Conservation (phyloP, 73 alveolate genomes). For the Paramecium pentaurelia region DNA sequence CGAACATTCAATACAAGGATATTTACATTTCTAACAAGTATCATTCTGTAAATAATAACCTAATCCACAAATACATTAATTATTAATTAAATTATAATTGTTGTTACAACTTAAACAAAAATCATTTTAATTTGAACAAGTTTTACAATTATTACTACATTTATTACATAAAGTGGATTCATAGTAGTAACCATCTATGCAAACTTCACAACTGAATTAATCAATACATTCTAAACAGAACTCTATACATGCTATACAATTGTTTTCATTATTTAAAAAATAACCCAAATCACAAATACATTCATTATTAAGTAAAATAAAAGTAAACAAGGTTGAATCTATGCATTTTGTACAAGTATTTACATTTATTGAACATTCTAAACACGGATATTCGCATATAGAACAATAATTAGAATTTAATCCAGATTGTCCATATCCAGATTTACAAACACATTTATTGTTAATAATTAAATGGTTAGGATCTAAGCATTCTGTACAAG, state of each 20-base stretch:
- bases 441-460: background rate
- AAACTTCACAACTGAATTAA: background rate
- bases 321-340: background rate
- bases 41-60: background rate
- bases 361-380: background rate
- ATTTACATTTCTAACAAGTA: background rate
- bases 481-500: background rate
- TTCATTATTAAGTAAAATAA: background rate
- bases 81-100: background rate
- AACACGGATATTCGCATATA: background rate
- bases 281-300: background rate
- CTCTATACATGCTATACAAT: background rate
- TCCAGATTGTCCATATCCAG: background rate
- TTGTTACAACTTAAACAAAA: background rate
- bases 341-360: background rate
- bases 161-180: background rate
- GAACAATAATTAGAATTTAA: background rate
- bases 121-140: background rate
- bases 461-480: background rate
- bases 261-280: background rate
- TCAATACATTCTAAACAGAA: background rate
- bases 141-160: background rate
- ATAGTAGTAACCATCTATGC: background rate
- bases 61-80: background rate
- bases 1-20: background rate